These are phyloP conservation scores for Trametes coccinea DNA, from an alignment of 768 basidiomycete species.

Conservation along the genomic window DNA sequence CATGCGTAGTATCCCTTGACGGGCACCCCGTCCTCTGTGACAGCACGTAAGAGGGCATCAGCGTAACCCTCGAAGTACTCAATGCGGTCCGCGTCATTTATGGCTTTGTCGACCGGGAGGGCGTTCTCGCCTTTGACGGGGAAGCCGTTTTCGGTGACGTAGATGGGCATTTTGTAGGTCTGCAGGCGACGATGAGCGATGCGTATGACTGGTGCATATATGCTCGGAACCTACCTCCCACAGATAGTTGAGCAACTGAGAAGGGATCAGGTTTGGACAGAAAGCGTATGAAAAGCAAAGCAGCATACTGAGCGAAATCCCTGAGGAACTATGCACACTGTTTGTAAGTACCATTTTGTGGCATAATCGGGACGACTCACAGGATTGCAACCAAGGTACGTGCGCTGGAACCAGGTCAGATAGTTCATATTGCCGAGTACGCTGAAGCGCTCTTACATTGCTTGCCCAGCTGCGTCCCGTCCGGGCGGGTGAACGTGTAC, in stretches of 20 bases:
- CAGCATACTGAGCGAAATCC: conserved; percentile 36
- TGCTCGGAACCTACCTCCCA: conserved; percentile 34
- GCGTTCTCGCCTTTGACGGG: conserved; percentile 41
- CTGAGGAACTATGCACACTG: conserved; percentile 30
- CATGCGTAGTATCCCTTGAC: conserved; percentile 42
- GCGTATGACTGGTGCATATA: not conserved
- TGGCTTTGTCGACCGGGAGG: conserved; percentile 35
- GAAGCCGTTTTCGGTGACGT: conserved; percentile 49
- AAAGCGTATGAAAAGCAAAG: not conserved
- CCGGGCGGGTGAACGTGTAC: conserved; percentile 61
- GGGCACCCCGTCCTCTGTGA: conserved; percentile 39
- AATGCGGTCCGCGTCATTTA: conserved; percentile 41
- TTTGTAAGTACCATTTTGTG: not conserved
- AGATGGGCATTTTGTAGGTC: conserved; percentile 41
- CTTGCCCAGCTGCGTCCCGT: conserved; percentile 62
- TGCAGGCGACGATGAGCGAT: conserved; percentile 4
- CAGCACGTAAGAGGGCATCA: conserved; percentile 39
- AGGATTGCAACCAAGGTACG: conserved; percentile 39
- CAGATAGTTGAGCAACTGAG: conserved; percentile 41
- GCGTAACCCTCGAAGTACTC: conserved; percentile 42
- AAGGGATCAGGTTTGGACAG: too few species aligned
- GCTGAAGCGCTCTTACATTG: conserved; percentile 43
- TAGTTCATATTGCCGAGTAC: not conserved
- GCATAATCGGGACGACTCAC: conserved; percentile 22
- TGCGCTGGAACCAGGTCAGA: conserved; percentile 30